phyloP scores from a whole-genome alignment of 768 basidiomycete genomes.

The Panus rudis region DNA sequence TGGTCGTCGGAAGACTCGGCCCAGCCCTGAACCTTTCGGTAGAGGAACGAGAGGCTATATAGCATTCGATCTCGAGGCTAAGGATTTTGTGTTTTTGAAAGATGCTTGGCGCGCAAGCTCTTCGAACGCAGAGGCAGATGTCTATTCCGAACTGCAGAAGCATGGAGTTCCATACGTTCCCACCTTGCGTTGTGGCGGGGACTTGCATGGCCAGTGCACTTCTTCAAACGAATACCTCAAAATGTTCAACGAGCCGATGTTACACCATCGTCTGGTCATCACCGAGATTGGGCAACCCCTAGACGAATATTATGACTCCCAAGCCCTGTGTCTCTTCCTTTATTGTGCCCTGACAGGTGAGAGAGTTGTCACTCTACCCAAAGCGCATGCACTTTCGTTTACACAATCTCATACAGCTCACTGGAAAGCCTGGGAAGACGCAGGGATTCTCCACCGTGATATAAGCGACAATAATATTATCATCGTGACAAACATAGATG shows the following conservation, averaged over 20 bases:
- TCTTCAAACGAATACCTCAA: not conserved
- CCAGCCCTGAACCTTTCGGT: constrained; percentile 1
- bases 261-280: constrained; percentile 3
- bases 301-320: not conserved
- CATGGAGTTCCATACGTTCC: not conserved
- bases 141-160: not conserved
- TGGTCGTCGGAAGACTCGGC: not conserved
- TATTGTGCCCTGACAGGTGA: constrained; percentile 1
- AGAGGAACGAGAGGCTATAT: constrained; percentile 7
- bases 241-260: not conserved
- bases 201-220: not conserved
- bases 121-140: not conserved
- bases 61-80: constrained; percentile 3
- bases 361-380: not conserved
- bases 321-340: not conserved
- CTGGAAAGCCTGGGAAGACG: constrained; percentile 2
- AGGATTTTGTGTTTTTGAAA: constrained; percentile 8
- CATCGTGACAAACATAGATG: not conserved
- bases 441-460: constrained; percentile 6
- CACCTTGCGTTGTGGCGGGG: not conserved
- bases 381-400: not conserved
- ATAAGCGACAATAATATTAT: constrained; percentile 6
- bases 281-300: constrained; percentile 4
- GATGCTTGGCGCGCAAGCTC: constrained; percentile 9
- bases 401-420: constrained; percentile 3